Conservation (phyloP, 495 filamentous ascomycete species). For the Penicillium lividum region DNA sequence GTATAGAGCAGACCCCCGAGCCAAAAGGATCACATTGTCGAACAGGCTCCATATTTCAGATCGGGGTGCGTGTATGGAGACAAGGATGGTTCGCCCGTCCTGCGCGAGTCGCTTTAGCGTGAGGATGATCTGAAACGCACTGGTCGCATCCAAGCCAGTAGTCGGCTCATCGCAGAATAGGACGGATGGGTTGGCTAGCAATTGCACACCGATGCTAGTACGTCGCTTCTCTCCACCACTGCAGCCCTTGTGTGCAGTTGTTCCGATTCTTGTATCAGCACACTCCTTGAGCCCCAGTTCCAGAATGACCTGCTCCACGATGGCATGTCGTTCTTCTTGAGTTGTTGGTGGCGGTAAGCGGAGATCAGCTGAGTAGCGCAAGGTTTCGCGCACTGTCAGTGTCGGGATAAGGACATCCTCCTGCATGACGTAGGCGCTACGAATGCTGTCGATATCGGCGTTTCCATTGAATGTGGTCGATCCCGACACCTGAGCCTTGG, state of each 20-base stretch:
- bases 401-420: slow-evolving; percentile 71
- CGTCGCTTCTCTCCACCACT: slow-evolving; percentile 76
- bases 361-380: slow-evolving; percentile 69
- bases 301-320: slow-evolving; percentile 73
- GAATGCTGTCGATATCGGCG: slow-evolving; percentile 49
- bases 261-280: slow-evolving; percentile 69
- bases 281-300: slow-evolving; percentile 75
- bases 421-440: slow-evolving; percentile 75
- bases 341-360: slow-evolving; percentile 63
- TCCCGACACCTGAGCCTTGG: slow-evolving; percentile 53
- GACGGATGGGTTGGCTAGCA: slow-evolving; percentile 72
- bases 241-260: slow-evolving; percentile 67
- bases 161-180: slow-evolving; percentile 77
- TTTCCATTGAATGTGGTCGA: slow-evolving; percentile 57
- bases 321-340: slow-evolving; percentile 52
- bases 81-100: slow-evolving; percentile 69
- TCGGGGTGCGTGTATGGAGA: slow-evolving; percentile 72
- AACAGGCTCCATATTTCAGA: slow-evolving; percentile 77
- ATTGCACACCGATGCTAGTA: slow-evolving; percentile 72
- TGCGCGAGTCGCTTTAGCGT: slow-evolving; percentile 65
- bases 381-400: slow-evolving; percentile 70
- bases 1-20: slow-evolving; percentile 64
- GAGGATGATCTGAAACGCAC: slow-evolving; percentile 69
- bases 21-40: slow-evolving; percentile 65
- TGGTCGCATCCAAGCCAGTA: slow-evolving; percentile 72